These are phyloP conservation scores for Amaranthus tricolor DNA, from an alignment of 179 eudicot species.

Conservation along the genomic window DNA sequence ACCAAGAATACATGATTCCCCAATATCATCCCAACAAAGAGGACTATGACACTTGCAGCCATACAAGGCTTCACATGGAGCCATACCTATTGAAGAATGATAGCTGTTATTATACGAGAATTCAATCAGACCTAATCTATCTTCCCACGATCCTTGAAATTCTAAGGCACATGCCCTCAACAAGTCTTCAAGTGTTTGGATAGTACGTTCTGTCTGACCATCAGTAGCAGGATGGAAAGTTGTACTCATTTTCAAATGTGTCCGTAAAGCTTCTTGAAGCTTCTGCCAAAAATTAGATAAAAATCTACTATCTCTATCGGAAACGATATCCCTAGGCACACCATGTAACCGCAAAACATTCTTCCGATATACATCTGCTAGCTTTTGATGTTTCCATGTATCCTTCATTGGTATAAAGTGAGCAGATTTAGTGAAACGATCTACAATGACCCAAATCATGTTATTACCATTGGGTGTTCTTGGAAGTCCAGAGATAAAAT, in stretches of 20 bases:
- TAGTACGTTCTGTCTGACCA: not conserved
- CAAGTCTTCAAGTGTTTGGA: not conserved
- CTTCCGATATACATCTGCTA: not conserved
- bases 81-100: not conserved
- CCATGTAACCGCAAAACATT: constrained; percentile 1
- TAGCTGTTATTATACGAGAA: not conserved
- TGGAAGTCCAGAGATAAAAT: no score
- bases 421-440: no score
- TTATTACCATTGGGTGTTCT: no score
- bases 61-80: not conserved
- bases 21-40: not conserved
- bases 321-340: not conserved
- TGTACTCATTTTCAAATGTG: not conserved
- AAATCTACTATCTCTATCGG: not conserved
- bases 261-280: not conserved
- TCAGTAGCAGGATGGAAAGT: not conserved
- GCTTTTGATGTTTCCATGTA: not conserved
- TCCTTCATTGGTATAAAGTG: no score
- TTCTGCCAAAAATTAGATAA: not conserved
- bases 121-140: not conserved
- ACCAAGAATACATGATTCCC: not conserved
- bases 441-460: no score
- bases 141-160: not conserved
- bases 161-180: not conserved
- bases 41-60: not conserved